Evolutionary conservation across 768 basidiomycete species (phyloP).

Genomic region (Xerocomus potaroensis): DNA sequence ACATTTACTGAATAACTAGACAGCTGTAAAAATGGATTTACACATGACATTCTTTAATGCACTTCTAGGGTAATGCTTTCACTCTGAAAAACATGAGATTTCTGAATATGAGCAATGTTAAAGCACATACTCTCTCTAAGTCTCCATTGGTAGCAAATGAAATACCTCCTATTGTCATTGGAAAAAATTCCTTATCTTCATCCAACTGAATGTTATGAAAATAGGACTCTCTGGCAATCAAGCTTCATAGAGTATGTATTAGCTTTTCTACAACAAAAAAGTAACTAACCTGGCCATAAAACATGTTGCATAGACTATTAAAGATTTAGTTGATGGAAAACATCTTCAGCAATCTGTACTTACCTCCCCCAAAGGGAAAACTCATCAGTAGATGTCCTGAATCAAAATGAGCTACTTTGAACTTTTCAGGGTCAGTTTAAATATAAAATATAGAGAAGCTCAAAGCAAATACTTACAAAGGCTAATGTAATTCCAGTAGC

Average conservation of each 20-base stretch:
- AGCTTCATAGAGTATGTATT: slow-evolving; percentile 7
- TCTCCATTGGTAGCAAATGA: slow-evolving; percentile 3
- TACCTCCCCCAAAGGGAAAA: slow-evolving; percentile 26
- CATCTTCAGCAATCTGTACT: background rate
- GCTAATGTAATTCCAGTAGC: slow-evolving; percentile 7
- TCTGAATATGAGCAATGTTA: background rate
- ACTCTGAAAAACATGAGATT: slow-evolving; percentile 2
- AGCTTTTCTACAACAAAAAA: background rate
- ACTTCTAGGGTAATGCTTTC: background rate
- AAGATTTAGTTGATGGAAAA: background rate
- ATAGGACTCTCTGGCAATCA: slow-evolving; percentile 29
- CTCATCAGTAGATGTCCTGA: slow-evolving; percentile 17
- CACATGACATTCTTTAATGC: background rate
- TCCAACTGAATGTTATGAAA: slow-evolving; percentile 4
- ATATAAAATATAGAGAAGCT: background rate
- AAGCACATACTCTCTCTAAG: slow-evolving; percentile 2
- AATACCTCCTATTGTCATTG: background rate
- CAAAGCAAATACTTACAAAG: slow-evolving; percentile 15
- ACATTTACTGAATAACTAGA: too few relatives aligned
- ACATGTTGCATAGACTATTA: slow-evolving; percentile 26
- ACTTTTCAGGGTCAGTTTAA: too few relatives aligned
- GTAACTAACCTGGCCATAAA: slow-evolving; percentile 27
- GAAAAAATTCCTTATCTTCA: background rate
- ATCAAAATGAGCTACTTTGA: slow-evolving; percentile 14
- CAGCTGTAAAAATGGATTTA: too few relatives aligned